These are phyloP conservation scores for Cladophialophora exuberans DNA, from an alignment of 2,329 filamentous ascomycete species.

Conservation along the genomic window DNA sequence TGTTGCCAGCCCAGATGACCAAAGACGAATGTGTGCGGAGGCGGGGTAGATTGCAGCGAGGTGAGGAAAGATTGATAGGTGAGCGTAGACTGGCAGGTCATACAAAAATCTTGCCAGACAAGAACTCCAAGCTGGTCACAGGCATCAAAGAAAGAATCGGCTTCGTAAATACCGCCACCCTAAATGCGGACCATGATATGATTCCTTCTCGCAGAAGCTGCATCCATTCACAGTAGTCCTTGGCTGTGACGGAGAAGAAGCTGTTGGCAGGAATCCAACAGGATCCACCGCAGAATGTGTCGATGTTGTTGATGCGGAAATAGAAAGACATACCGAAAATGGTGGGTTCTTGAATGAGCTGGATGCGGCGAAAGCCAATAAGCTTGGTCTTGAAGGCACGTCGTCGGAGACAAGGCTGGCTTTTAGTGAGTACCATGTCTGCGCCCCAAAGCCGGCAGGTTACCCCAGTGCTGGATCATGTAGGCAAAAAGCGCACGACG, in stretches of 20 bases:
- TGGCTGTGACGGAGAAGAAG: slow-evolving; percentile 58
- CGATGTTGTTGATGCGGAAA: slow-evolving; percentile 66
- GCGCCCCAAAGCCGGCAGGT: too few species aligned
- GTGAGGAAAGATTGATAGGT: slow-evolving; percentile 64
- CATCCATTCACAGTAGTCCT: slow-evolving; percentile 63
- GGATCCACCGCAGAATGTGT: slow-evolving; percentile 69
- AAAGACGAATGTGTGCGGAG: too few species aligned
- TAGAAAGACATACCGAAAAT: slow-evolving; percentile 65
- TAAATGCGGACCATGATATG: slow-evolving; percentile 68
- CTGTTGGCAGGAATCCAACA: slow-evolving; percentile 69
- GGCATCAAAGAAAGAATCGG: slow-evolving; percentile 71
- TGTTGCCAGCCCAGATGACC: too few species aligned
- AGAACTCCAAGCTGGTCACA: slow-evolving; percentile 78
- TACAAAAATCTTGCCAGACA: slow-evolving; percentile 90
- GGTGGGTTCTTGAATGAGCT: slow-evolving; percentile 46
- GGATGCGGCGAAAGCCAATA: slow-evolving; percentile 57
- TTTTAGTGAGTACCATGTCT: too few species aligned
- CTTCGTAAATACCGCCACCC: slow-evolving; percentile 79
- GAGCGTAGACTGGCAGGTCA: slow-evolving; percentile 78
- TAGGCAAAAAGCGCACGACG: too few species aligned
- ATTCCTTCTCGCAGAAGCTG: slow-evolving; percentile 62
- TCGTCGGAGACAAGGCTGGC: too few species aligned
- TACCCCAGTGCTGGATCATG: too few species aligned
- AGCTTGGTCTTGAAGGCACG: too few species aligned
- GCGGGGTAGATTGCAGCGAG: too few species aligned